Evolutionary conservation across 495 filamentous ascomycete species (phyloP), one percentile per base, ranked within the genome.

Genomic region (Elaphomyces granulatus): DNA sequence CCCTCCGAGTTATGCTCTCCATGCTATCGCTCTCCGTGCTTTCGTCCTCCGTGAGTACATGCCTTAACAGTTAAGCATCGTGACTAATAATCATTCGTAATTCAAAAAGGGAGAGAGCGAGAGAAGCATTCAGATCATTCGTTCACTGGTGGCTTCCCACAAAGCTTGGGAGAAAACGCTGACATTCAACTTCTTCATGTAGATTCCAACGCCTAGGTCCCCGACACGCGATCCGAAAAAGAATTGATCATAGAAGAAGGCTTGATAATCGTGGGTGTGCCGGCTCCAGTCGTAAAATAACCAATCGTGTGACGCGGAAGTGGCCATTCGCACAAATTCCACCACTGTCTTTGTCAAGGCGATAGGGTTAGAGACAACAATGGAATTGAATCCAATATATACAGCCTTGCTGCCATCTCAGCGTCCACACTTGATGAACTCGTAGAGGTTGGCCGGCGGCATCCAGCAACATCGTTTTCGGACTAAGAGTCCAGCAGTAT

Each of bases 241-340:
- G 67, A 83, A 94, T 51, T 98, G 90, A 47, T 98, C 90, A 3
- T 92, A 92, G 54, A 98, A 98, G 60, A 96, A 0, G 90, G 90
- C 44, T 92, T 87, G 51, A 96, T 77, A 42, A 98, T 86, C 2
- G 90, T 96, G 0, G 90, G 92, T 15, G 95, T 72, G 9, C 90
- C 94, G 2, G 90, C 92, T 2, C 92, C 90, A 3, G 90, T 98
- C 1, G 90, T 98, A 68, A 56, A 98, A 98, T 2, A 98, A 68
- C 90, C 90, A 98, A 58, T 96, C 92, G 48, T 98, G 90, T 6
- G 90, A 92, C 1, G 86, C 90, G 12, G 82, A 77, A 49, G 85
- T 78, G 0, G 92, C 92, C 57, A 90, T 94, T 40, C 75, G 59
- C 4, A 96, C 84, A 0, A 85, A 86, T 40, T 93, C 83, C 21